Conservation (phyloP, 139 green algal species). For the Zygnema cylindricum region DNA sequence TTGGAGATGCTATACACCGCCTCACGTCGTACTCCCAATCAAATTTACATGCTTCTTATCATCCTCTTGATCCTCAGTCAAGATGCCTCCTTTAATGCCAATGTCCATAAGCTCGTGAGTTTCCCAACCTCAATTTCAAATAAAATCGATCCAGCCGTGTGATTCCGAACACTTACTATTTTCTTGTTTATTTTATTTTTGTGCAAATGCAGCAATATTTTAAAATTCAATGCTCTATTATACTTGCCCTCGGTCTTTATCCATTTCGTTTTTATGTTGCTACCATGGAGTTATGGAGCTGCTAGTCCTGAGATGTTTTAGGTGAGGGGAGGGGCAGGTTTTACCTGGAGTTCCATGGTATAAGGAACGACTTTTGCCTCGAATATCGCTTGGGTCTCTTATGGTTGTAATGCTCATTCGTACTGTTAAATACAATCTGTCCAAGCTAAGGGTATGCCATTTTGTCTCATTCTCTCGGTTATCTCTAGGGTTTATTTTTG, state of each 20-base stretch:
- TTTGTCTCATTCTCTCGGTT: too few relatives aligned
- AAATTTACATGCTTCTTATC: slow-evolving; percentile 84
- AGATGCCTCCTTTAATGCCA: slow-evolving; percentile 77
- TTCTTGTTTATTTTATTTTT: too few relatives aligned
- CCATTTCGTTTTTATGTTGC: neutral
- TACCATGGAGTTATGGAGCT: too few relatives aligned
- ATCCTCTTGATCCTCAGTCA: slow-evolving; percentile 87
- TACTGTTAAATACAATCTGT: slow-evolving; percentile 75
- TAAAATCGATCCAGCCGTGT: too few relatives aligned
- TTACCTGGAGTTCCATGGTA: slow-evolving; percentile 77
- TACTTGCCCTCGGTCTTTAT: neutral
- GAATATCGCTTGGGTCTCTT: slow-evolving; percentile 77
- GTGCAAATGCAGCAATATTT: too few relatives aligned
- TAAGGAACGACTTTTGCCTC: slow-evolving; percentile 72
- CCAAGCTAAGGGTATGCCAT: slow-evolving; percentile 60
- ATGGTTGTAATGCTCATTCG: slow-evolving; percentile 81
- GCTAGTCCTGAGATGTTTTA: too few relatives aligned
- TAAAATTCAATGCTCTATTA: too few relatives aligned
- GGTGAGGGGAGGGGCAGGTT: neutral
- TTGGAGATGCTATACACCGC: slow-evolving; percentile 73
- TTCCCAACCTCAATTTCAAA: too few relatives aligned
- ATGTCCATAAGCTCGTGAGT: slow-evolving; percentile 74
- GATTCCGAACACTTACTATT: too few relatives aligned
- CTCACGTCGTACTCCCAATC: slow-evolving; percentile 52
- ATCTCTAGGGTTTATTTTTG: too few relatives aligned